phyloP scores from a whole-genome alignment of 805 yeast genomes.

The Starmerella vaccinii region DNA sequence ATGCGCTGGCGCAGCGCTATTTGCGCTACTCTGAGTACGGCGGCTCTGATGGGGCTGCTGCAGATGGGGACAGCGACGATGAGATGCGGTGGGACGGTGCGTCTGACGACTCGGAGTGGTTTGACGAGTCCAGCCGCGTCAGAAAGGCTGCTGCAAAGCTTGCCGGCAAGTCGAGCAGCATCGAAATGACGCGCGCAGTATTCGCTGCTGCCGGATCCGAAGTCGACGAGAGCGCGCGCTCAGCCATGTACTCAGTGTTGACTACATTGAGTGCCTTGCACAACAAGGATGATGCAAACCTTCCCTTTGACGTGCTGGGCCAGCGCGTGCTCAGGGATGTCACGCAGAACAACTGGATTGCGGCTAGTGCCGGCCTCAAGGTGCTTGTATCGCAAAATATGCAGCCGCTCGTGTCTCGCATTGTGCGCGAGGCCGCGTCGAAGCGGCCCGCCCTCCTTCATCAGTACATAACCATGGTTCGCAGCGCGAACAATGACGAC shows the following conservation, averaged over 20 bases:
- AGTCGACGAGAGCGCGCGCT: constrained; percentile 3
- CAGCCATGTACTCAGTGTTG: constrained; percentile 1
- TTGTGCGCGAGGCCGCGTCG: background rate
- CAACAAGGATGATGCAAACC: background rate
- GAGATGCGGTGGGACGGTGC: background rate
- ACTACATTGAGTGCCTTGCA: background rate
- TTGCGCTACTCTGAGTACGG: background rate
- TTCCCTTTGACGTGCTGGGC: background rate
- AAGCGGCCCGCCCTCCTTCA: constrained; percentile 5
- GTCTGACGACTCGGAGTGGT: constrained; percentile 10
- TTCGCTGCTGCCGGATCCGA: background rate
- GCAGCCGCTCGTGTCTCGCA: background rate
- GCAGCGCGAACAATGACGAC: background rate
- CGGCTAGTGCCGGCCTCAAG: constrained; percentile 1
- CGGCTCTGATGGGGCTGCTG: background rate
- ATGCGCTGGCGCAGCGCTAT: background rate
- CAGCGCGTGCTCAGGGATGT: background rate
- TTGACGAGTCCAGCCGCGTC: constrained; percentile 12
- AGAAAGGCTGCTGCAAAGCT: constrained; percentile 9
- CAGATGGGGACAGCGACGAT: background rate
- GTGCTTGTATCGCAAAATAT: background rate
- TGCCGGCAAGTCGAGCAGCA: background rate
- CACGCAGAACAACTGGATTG: background rate
- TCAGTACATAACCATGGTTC: background rate
- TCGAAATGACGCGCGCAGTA: background rate